Base-by-base conservation (phyloP, 805 yeast species). In the Ogataea methanolica region DNA sequence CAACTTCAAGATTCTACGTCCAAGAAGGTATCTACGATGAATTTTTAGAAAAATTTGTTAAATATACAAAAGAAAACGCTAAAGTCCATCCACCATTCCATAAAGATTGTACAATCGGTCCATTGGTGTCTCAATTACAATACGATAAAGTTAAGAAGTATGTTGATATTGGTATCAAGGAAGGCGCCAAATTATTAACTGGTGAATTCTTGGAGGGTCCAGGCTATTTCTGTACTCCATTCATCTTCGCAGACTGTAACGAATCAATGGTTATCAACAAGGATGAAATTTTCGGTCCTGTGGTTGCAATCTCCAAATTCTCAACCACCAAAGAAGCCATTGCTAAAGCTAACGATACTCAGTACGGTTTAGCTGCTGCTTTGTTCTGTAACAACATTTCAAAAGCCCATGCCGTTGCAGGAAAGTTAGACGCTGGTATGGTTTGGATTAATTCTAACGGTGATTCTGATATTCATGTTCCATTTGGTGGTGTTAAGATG, bases 281-380 rank as follows among this genome's bases (percentile, higher is more conserved):
- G 58, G 91, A 85, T 59, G 94, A 85, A 68, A 85, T 85, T 55
- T 85, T 85, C 54, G 94, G 94, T 44, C 94, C 94, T 36, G 90
- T 85, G 49, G 86, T 84, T 43, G 74, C 87, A 21, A 73, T 83
- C 48, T 70, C 83, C 54, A 85, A 83, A 67, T 85, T 85, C 69
- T 69, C 69, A 58, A 77, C 83, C 46, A 70, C 75, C 46, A 87
- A 82, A 48, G 88, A 85, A 61, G 90, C 74, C 48, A 72, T 85
- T 48, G 67, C 68, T 42, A 70, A 76, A 67, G 89, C 91, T 35
- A 85, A 85, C 65, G 75, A 76, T 64, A 74, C 88, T 37, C 77
- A 76, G 46, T 85, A 82, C 59, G 94, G 92, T 56, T 76, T 85
- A 62, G 91, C 89, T 63, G 88, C 91, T 51, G 89, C 89, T 65